Percentiles rank a stretch among this genome's conserved stretches.
Evolutionary conservation across 2,329 filamentous ascomycete genomes (phyloP).

Genomic region (Fusarium scirpi): DNA sequence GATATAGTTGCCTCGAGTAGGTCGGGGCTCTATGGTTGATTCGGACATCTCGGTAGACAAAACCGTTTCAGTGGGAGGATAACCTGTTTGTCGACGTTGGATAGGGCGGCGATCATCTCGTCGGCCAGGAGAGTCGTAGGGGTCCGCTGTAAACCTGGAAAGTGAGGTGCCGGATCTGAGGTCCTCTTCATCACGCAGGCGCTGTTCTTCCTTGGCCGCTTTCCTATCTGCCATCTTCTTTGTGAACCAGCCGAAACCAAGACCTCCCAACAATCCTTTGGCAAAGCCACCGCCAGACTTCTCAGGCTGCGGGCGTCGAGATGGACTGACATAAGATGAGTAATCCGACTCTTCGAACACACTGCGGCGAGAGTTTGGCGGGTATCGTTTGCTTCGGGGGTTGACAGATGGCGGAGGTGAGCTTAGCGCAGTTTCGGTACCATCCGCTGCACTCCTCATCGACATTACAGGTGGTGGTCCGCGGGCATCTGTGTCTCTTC

Average conservation of each 20-base stretch:
- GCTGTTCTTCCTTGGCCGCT: conserved; percentile 61
- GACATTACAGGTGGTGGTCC: conserved; percentile 53
- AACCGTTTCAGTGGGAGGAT: conserved; percentile 42
- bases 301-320: conserved; percentile 63
- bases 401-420: conserved; percentile 58
- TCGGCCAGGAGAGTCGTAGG: conserved; percentile 64
- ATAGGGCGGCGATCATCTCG: conserved; percentile 50
- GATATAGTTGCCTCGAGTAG: conserved; percentile 45
- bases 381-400: conserved; percentile 61
- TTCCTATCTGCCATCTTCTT: conserved; percentile 72
- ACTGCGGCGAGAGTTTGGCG: conserved; percentile 58
- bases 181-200: conserved; percentile 63
- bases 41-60: conserved; percentile 53
- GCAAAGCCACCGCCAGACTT: conserved; percentile 62
- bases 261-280: conserved; percentile 69
- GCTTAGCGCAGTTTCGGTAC: conserved; percentile 54
- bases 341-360: conserved; percentile 66
- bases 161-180: conserved; percentile 69
- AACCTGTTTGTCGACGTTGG: conserved; percentile 49
- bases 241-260: conserved; percentile 77
- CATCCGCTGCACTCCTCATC: conserved; percentile 61
- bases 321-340: conserved; percentile 72
- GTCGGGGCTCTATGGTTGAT: conserved; percentile 51
- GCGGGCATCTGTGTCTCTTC: conserved; percentile 52
- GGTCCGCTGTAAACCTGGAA: conserved; percentile 78